phyloP scores from a whole-genome alignment of 83 land plant genomes.

The Picea abies region DNA sequence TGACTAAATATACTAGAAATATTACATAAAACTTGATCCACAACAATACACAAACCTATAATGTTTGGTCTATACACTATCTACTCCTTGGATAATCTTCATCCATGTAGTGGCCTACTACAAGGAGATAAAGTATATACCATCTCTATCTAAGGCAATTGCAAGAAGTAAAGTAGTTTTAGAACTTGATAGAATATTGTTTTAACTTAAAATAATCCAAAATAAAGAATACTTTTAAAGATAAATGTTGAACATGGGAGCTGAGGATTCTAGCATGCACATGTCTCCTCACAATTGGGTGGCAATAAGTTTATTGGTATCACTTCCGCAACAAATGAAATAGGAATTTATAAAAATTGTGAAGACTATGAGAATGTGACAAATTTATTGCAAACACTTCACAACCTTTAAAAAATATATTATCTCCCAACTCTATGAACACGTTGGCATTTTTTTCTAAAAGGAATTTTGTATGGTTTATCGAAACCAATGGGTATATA shows the following conservation, averaged over 20 bases:
- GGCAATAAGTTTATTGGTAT: background rate
- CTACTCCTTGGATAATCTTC: conserved; percentile 75
- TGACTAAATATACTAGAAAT: background rate
- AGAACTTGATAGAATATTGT: background rate
- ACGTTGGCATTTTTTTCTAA: too few relatives aligned
- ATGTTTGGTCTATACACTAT: conserved; percentile 63
- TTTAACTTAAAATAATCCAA: background rate
- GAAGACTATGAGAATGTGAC: too few relatives aligned
- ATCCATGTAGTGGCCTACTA: conserved; percentile 83
- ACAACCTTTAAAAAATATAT: too few relatives aligned
- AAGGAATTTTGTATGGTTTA: too few relatives aligned
- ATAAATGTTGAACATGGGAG: background rate
- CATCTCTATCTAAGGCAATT: conserved; percentile 58
- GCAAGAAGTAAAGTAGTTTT: conserved; percentile 23
- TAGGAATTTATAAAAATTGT: background rate
- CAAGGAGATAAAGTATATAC: conserved; percentile 77
- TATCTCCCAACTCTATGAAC: too few relatives aligned
- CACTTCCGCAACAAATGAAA: too few relatives aligned
- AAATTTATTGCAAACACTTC: too few relatives aligned
- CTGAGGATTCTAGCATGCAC: background rate
- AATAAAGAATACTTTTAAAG: background rate
- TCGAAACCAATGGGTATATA: too few relatives aligned
- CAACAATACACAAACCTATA: conserved; percentile 52
- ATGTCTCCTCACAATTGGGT: background rate
- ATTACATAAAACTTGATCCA: background rate